Base-by-base conservation (phyloP, 2,329 filamentous ascomycete genomes). In the Apiospora saccharicola region DNA sequence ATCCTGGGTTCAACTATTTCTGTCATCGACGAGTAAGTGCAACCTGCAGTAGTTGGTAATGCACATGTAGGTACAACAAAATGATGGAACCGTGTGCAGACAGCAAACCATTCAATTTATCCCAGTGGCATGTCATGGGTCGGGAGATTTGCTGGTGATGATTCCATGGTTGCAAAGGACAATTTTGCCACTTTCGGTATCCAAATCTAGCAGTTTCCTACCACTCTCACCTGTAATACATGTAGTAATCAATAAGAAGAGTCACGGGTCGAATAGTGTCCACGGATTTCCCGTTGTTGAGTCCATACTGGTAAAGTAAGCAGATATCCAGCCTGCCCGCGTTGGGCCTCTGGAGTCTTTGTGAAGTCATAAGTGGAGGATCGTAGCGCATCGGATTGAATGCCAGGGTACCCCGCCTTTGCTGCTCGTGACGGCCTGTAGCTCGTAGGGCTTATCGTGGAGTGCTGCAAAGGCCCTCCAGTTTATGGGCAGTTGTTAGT, bases 401-500 rank as follows among this genome's bases (percentile, higher is more conserved):
- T 64, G 34, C 30, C 57, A 64, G 57, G 34, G 10, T 64, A 41
- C 57, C 34, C 57, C 57, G 57, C 57, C 57, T 37, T 64, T 64
- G 57, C 30, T 64, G 57, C 57, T 64, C 30, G 53, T 64, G 57
- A 64, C 8, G 57, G 57, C 57, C 37, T 64, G 34, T 64, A n/a
- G 57, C 57, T 41, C 57, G 34, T 64, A 64, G 57, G 57, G 57
- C 57, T 64, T 64, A 64, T 64, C 57, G 57, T 30, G 34, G 57
- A 41, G 57, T 22, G 8, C 53, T 41, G n/a, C 34, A 41, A 41
- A 34, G 57, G 57, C 22, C 53, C 57, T 64, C 57, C 30, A 64
- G 34, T 37, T 64, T 41, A 30, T 22, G 34, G 57, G 34, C 10
- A 6, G 30, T 64, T 64, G 19, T 41, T 64, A 41, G 57, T 64